Evolutionary conservation across 805 yeast genomes (phyloP), one percentile per base, ranked within the genome.

Genomic region (Candida odintsovae): DNA sequence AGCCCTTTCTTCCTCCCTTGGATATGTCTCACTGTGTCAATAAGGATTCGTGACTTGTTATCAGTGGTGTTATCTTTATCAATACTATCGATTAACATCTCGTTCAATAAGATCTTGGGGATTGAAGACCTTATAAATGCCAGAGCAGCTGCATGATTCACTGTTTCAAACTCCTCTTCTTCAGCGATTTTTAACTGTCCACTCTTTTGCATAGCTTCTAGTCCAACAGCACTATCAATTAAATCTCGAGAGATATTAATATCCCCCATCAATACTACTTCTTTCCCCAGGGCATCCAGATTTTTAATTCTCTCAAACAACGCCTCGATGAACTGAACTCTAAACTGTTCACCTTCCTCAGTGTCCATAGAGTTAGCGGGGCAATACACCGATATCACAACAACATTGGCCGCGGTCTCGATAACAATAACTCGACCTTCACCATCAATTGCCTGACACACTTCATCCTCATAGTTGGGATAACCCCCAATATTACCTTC

Each of bases 331-430:
- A 87, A 92, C 15, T 69, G 64, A 35, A 78, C 53, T 43, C 95
- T 65, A 53, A 71, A 82, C 12, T 56, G 58, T 52, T 82, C 86
- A 13, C 81, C 95, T 25, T 79, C 83, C 22, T 77, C 84, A 0
- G 89, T 78, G 1, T 75, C 77, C 63, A 72, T 71, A 0, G 97
- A 87, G 61, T 89, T 88, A 1, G 98, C 98, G 0, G 98, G 98
- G 61, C 97, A 92, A 59, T 92, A 92, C 5, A 83, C 73, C 0
- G 82, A 71, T 40, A 86, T 76, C 0, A 86, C 62, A 3, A 86
- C 86, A 1, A 80, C 58, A 44, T 80, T 76, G 50, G 71, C 74
- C 1, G 82, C 77, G 21, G 90, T 59, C 58, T 94, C 98, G 0
- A 90, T 65, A 6, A 87, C 73, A 2, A 90, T 74, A 49, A 87